phyloP scores from a whole-genome alignment of 2,329 filamentous ascomycete genomes.

The Myotisia sp. region DNA sequence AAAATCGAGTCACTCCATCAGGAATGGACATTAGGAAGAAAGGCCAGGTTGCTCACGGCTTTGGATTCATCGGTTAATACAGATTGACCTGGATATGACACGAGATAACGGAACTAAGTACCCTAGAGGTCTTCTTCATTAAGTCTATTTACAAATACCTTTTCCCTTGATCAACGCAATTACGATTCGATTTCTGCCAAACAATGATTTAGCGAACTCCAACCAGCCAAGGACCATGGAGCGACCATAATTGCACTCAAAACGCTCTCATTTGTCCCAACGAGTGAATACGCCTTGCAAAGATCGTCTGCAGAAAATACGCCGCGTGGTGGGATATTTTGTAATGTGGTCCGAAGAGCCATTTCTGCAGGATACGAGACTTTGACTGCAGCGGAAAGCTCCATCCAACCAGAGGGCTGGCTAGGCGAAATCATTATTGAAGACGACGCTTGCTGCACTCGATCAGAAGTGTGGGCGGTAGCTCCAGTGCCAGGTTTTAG shows the following conservation, averaged over 20 bases:
- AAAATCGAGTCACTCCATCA: conserved; percentile 72
- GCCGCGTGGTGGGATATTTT: conserved; percentile 59
- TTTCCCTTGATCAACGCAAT: too few relatives aligned
- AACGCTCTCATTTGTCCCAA: conserved; percentile 55
- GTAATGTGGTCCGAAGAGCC: conserved; percentile 64
- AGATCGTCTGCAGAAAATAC: conserved; percentile 54
- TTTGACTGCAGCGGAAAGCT: conserved; percentile 49
- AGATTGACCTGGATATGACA: too few relatives aligned
- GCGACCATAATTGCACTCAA: conserved; percentile 65
- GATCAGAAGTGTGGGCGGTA: conserved; percentile 19
- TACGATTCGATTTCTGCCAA: conserved; percentile 7
- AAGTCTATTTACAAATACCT: too few relatives aligned
- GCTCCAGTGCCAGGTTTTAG: conserved; percentile 36
- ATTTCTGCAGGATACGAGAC: conserved; percentile 51
- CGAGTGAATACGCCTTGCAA: conserved; percentile 58
- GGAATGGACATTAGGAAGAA: conserved; percentile 57
- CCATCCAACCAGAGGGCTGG: conserved; percentile 66
- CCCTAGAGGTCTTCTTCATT: too few relatives aligned
- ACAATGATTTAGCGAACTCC: conserved; percentile 36
- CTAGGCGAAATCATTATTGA: conserved; percentile 71
- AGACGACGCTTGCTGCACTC: conserved; percentile 52
- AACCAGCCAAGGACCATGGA: conserved; percentile 58
- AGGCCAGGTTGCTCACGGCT: conserved; percentile 52
- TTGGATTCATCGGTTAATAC: conserved; percentile 26
- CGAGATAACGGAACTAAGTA: too few relatives aligned